phyloP scores from a whole-genome alignment of 306 rosid species.

The Alnus rubra region DNA sequence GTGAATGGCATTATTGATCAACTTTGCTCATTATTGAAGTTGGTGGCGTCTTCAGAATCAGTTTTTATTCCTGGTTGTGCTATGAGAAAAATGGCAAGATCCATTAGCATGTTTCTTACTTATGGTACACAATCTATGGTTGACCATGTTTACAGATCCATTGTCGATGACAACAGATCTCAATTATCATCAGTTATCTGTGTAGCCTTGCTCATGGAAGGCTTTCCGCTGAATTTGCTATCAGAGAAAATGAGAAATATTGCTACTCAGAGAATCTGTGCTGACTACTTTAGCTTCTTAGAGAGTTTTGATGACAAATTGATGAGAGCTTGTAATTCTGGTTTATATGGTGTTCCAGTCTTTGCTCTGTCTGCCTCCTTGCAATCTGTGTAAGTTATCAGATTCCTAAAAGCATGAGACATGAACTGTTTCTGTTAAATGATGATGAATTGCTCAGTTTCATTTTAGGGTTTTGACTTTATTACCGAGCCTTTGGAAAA shows the following conservation, averaged over 20 bases:
- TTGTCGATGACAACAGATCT: slow-evolving; percentile 54
- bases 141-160: slow-evolving; percentile 52
- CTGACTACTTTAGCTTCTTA: slow-evolving; percentile 59
- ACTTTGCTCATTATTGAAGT: slow-evolving; percentile 63
- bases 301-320: slow-evolving; percentile 59
- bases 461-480: background rate
- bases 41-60: slow-evolving; percentile 59
- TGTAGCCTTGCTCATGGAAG: slow-evolving; percentile 71
- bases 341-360: slow-evolving; percentile 59
- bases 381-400: slow-evolving; percentile 66
- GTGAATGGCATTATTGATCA: slow-evolving; percentile 48
- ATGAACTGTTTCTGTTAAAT: background rate
- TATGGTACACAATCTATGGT: slow-evolving; percentile 57
- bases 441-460: background rate
- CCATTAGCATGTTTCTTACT: slow-evolving; percentile 60
- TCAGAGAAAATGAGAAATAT: slow-evolving; percentile 59
- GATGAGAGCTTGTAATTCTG: slow-evolving; percentile 35
- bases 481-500: background rate
- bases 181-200: slow-evolving; percentile 46
- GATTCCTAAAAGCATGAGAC: slow-evolving; percentile 5
- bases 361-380: slow-evolving; percentile 71
- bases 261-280: slow-evolving; percentile 47
- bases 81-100: slow-evolving; percentile 76
- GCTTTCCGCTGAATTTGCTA: slow-evolving; percentile 69
- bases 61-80: slow-evolving; percentile 61